A percentile compares a stretch with the other conserved stretches of the same genome.
These are phyloP conservation scores for Myrmaecium sp. DNA, from an alignment of 2,329 filamentous ascomycete genomes.

Conservation along the genomic window DNA sequence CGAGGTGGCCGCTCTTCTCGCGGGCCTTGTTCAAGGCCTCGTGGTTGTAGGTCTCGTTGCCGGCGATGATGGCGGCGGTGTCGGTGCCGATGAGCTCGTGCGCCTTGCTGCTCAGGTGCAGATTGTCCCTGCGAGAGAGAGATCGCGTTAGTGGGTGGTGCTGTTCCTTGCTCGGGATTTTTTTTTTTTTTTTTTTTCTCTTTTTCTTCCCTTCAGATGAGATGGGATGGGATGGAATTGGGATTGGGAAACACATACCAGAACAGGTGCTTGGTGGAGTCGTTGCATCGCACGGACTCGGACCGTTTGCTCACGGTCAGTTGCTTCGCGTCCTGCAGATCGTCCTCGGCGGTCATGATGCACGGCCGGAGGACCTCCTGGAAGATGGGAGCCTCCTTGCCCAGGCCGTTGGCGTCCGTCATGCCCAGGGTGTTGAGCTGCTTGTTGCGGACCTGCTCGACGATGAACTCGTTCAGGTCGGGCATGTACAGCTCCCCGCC, in stretches of 20 bases:
- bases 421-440: constrained; percentile 16
- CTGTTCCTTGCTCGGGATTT: too few relatives aligned
- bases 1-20: not conserved
- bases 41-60: constrained; percentile 15
- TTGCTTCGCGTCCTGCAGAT: constrained; percentile 4
- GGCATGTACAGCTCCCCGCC: constrained; percentile 17
- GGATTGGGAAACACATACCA: constrained; percentile 12
- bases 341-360: constrained; percentile 9
- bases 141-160: constrained; percentile 15
- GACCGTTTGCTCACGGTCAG: constrained; percentile 3
- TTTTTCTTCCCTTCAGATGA: too few relatives aligned
- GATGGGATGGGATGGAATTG: too few relatives aligned
- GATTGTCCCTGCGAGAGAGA: constrained; percentile 18
- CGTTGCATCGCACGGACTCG: constrained; percentile 11
- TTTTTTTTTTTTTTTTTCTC: too few relatives aligned
- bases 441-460: constrained; percentile 16
- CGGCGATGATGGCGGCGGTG: constrained; percentile 15
- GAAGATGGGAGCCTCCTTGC: constrained; percentile 16
- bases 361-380: constrained; percentile 18
- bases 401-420: constrained; percentile 15
- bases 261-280: constrained; percentile 17
- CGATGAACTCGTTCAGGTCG: constrained; percentile 15
- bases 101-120: constrained; percentile 17
- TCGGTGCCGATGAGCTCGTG: constrained; percentile 19
- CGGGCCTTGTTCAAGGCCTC: constrained; percentile 8